phyloP scores from a whole-genome alignment of 345 rosid species.

The Salix arbutifolia region DNA sequence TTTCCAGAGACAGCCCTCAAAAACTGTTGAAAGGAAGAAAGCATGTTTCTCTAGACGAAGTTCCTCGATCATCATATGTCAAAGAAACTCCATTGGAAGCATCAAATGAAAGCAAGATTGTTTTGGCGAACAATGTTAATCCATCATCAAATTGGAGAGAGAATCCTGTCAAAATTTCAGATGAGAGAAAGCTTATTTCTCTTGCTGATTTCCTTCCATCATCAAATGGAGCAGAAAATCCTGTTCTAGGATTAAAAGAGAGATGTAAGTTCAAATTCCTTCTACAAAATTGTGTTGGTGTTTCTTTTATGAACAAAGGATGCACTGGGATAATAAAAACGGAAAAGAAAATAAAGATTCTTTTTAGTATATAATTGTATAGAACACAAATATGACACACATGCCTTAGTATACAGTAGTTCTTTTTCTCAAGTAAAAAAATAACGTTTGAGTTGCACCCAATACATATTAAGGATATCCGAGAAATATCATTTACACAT shows the following conservation, averaged over 20 bases:
- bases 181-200: background rate
- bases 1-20: constrained; percentile 22
- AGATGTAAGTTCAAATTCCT: constrained; percentile 40
- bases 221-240: constrained; percentile 13
- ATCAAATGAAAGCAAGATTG: constrained; percentile 13
- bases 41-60: constrained; percentile 15
- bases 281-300: background rate
- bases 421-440: too few relatives aligned
- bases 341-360: too few relatives aligned
- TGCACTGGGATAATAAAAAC: background rate
- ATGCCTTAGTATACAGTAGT: too few relatives aligned
- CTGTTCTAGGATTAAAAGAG: constrained; percentile 37
- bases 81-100: constrained; percentile 13
- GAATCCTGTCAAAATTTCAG: background rate
- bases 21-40: constrained; percentile 26
- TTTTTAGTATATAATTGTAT: too few relatives aligned
- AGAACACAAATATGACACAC: too few relatives aligned
- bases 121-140: background rate
- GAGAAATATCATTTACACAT: background rate
- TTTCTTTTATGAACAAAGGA: background rate
- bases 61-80: constrained; percentile 5
- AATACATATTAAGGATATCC: background rate
- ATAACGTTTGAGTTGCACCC: too few relatives aligned
- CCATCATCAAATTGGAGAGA: background rate
- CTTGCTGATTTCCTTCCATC: constrained; percentile 25